Conservation (phyloP, 208 protist genomes). For the Strigomonas oncopelti region DNA sequence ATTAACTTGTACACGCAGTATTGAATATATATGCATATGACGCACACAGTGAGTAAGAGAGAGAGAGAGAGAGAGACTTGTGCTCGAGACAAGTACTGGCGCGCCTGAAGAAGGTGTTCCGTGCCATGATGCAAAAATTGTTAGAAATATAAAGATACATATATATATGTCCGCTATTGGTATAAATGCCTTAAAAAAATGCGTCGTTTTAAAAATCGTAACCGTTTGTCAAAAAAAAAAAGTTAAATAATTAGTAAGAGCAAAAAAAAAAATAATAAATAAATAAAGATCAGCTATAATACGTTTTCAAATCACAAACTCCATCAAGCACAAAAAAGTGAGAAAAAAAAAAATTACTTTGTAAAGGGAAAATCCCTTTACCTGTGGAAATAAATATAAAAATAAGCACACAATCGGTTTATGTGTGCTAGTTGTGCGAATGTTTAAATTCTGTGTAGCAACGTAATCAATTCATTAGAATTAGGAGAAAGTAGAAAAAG, state of each 20-base stretch:
- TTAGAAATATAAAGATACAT: no score
- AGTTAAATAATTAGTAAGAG: neutral
- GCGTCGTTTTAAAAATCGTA: neutral
- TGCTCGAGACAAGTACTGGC: no score
- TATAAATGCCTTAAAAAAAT: no score
- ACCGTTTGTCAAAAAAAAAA: neutral
- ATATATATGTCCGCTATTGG: no score
- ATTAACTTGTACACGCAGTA: neutral
- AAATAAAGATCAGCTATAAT: neutral
- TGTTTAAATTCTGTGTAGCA: neutral
- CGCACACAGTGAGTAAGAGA: neutral
- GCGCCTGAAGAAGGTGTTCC: no score
- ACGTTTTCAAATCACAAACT: neutral
- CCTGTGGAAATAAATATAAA: neutral
- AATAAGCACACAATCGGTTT: neutral
- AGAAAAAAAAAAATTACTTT: neutral
- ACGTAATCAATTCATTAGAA: neutral
- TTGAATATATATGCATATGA: neutral
- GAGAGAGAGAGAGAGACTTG: no score
- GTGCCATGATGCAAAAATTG: no score
- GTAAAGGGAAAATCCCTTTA: neutral
- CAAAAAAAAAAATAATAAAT: constrained; percentile 5
- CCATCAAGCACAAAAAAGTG: neutral
- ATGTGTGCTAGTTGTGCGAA: neutral
- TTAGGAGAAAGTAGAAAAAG: neutral